phyloP scores from a whole-genome alignment of 2,329 filamentous ascomycete species.

The Arthrobotrys sinensis region DNA sequence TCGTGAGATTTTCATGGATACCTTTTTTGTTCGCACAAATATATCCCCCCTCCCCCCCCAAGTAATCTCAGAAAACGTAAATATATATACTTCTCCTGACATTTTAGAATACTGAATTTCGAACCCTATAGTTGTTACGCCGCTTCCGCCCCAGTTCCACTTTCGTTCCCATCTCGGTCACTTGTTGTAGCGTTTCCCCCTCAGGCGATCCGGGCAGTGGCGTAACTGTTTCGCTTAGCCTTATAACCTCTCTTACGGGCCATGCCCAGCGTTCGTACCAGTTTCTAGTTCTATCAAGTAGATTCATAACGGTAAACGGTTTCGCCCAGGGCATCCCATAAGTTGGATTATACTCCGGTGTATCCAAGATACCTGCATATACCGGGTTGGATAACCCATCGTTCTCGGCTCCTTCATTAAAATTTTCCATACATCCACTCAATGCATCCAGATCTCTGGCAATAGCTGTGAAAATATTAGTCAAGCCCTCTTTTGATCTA shows the following conservation, averaged over 20 bases:
- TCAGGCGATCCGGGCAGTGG: conserved; percentile 15
- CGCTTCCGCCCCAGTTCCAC: not conserved
- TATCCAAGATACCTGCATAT: not conserved
- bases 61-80: no score
- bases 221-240: not conserved
- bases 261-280: conserved; percentile 38
- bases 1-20: no score
- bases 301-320: conserved; percentile 1
- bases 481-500: not conserved
- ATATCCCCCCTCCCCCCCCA: no score
- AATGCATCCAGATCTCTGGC: not conserved
- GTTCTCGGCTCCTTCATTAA: not conserved
- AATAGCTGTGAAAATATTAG: not conserved
- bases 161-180: not conserved
- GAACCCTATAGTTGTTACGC: not conserved
- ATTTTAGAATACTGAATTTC: no score
- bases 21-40: no score
- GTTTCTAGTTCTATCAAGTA: conserved; percentile 4
- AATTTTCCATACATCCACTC: not conserved
- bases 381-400: not conserved
- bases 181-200: no score
- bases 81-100: no score
- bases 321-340: not conserved
- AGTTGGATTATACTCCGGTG: not conserved
- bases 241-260: not conserved